Evolutionary conservation across 495 filamentous ascomycete genomes (phyloP), one percentile per base, ranked within the genome.

Genomic region (Lindgomyces ingoldianus): DNA sequence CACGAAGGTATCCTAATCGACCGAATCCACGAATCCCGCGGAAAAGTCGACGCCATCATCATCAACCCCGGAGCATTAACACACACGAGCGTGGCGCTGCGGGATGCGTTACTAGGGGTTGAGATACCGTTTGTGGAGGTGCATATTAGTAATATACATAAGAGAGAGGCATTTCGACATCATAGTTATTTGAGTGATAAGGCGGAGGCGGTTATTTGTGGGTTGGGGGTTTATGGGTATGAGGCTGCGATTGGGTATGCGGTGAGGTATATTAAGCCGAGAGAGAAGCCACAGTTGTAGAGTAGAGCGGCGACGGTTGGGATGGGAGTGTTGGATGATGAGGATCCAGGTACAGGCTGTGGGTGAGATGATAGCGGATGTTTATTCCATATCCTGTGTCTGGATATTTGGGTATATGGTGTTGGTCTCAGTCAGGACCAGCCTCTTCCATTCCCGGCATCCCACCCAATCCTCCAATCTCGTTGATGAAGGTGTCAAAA

Each of bases 401-500:
- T n/a, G n/a, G n/a, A n/a, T n/a, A n/a, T n/a, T n/a, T n/a, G n/a
- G n/a, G n/a, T n/a, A n/a, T n/a, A n/a, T n/a, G n/a, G n/a, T n/a
- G n/a, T n/a, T n/a, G n/a, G n/a, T n/a, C n/a, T n/a, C n/a, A n/a
- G n/a, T n/a, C n/a, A n/a, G n/a, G 18, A 18, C 4, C 44, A 4
- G 14, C 18, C 22, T 57, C 21, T 33, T 74, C 76, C 73, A 81
- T 75, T 4, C 80, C 81, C 30, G 80, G 77, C 70, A 87, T 74
- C 0, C 79, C 81, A 42, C 87, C 83, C 63, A 88, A 77, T 0
- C 89, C 89, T 2, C 89, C 90, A 27, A 89, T 79, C 36, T 87
- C 83, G 51, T 81, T 79, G 85, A 89, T 88, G 62, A 94, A 86
- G n/a, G 78, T 76, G 49, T 90, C 86, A 74, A 93, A 93, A 67